A percentile compares a stretch with the other conserved stretches of the same genome.
Conservation (phyloP, 768 basidiomycete species). For the Boletus huronensis region DNA sequence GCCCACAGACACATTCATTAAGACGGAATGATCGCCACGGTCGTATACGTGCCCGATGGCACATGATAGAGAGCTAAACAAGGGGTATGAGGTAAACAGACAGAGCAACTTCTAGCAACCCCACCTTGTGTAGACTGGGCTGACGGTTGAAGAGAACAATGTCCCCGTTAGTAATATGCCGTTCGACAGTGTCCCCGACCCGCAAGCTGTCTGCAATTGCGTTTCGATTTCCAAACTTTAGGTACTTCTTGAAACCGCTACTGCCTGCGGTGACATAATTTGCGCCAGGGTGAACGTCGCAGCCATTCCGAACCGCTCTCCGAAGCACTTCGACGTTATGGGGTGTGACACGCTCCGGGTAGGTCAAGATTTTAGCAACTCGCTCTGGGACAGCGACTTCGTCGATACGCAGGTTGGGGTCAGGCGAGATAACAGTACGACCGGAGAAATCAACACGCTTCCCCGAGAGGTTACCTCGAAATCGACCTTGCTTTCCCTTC, state of each 20-base stretch:
- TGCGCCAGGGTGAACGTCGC: slow-evolving; percentile 90
- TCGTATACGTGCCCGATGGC: slow-evolving; percentile 91
- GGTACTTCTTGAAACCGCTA: slow-evolving; percentile 78
- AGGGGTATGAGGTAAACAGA: slow-evolving; percentile 3
- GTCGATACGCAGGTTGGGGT: slow-evolving; percentile 98
- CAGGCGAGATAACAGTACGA: slow-evolving; percentile 97
- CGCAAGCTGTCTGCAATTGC: slow-evolving; percentile 78
- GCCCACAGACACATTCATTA: slow-evolving; percentile 99
- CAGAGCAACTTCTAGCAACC: slow-evolving; percentile 1
- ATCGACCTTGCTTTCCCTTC: slow-evolving; percentile 98
- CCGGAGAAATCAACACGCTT: slow-evolving; percentile 99
- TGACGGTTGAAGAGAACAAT: slow-evolving; percentile 98
- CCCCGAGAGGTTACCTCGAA: slow-evolving; percentile 95
- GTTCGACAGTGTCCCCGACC: slow-evolving; percentile 90
- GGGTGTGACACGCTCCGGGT: slow-evolving; percentile 90
- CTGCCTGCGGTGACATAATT: slow-evolving; percentile 87
- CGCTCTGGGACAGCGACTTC: slow-evolving; percentile 97
- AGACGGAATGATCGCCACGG: slow-evolving; percentile 97
- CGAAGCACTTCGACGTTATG: slow-evolving; percentile 82
- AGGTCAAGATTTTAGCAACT: slow-evolving; percentile 92
- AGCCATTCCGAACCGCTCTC: slow-evolving; percentile 80
- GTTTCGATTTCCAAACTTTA: slow-evolving; percentile 80
- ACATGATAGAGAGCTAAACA: slow-evolving; percentile 93
- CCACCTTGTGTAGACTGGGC: slow-evolving; percentile 92
- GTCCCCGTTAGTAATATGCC: slow-evolving; percentile 93